phyloP scores from a whole-genome alignment of 352 stramenopile species.

The Phytophthora lateralis region DNA sequence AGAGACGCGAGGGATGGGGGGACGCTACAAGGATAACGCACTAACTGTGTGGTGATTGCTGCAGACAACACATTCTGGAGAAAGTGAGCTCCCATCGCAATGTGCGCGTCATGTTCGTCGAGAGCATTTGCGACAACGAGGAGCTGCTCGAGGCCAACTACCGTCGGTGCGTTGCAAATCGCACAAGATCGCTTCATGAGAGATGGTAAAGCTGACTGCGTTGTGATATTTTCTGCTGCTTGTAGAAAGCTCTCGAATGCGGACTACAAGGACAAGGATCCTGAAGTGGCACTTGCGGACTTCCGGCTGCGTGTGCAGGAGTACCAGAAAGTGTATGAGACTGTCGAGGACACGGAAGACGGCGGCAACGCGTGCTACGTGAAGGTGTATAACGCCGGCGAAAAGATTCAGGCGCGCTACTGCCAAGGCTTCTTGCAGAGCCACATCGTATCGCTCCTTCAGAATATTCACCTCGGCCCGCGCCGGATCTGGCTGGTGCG shows the following conservation, averaged over 20 bases:
- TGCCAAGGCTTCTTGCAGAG: constrained; percentile 88
- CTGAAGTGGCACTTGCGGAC: constrained; percentile 88
- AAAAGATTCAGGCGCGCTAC: constrained; percentile 91
- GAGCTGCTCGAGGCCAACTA: constrained; percentile 94
- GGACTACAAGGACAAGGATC: constrained; percentile 90
- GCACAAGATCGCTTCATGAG: constrained; percentile 7
- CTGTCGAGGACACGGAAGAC: constrained; percentile 88
- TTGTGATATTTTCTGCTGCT: constrained; percentile 20
- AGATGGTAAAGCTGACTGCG: constrained; percentile 27
- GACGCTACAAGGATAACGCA: not conserved
- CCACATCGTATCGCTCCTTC: constrained; percentile 86
- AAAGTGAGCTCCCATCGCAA: constrained; percentile 68
- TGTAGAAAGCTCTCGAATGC: constrained; percentile 81
- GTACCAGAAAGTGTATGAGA: constrained; percentile 94
- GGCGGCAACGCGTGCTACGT: constrained; percentile 88
- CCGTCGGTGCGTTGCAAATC: constrained; percentile 52
- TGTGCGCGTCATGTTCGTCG: constrained; percentile 93
- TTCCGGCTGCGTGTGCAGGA: constrained; percentile 89
- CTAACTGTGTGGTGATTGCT: constrained; percentile 8
- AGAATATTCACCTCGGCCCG: constrained; percentile 93
- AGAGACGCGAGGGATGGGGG: not conserved
- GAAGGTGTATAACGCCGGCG: constrained; percentile 93
- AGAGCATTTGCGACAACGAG: constrained; percentile 95
- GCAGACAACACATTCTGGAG: constrained; percentile 61
- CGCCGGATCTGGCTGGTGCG: constrained; percentile 92